Percentiles rank a stretch among this genome's conserved stretches.
Evolutionary conservation across 2,329 filamentous ascomycete genomes (phyloP).

Genomic region (Microascus cirrosus): DNA sequence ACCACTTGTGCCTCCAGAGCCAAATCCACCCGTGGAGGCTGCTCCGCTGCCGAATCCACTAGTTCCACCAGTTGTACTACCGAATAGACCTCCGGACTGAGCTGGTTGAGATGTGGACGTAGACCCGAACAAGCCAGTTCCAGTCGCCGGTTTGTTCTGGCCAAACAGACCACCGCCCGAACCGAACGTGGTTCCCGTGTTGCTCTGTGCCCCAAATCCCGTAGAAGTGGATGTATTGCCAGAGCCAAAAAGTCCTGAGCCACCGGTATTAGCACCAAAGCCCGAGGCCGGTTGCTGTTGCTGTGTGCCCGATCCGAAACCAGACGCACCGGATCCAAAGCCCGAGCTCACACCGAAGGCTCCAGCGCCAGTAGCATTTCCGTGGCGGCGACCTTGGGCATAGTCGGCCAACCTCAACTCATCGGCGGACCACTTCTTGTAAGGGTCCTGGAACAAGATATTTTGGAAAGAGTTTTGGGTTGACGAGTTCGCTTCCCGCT

Average conservation of each 20-base stretch:
- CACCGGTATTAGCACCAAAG: constrained; percentile 28
- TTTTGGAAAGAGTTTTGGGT: constrained; percentile 61
- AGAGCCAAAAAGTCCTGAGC: constrained; percentile 29
- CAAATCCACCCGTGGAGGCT: constrained; percentile 15
- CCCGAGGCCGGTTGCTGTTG: neutral
- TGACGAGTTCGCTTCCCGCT: constrained; percentile 58
- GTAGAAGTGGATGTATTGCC: constrained; percentile 14
- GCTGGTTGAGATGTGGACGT: constrained; percentile 11
- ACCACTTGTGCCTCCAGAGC: constrained; percentile 11
- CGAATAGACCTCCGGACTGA: constrained; percentile 25
- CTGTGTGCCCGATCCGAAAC: constrained; percentile 30
- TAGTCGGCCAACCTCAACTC: constrained; percentile 81
- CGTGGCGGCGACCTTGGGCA: constrained; percentile 70
- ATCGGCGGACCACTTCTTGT: constrained; percentile 85
- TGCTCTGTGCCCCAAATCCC: constrained; percentile 4
- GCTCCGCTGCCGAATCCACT: constrained; percentile 28
- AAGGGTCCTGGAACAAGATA: constrained; percentile 66
- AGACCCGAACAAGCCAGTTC: constrained; percentile 22
- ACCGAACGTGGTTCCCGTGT: constrained; percentile 3
- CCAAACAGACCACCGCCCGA: constrained; percentile 12
- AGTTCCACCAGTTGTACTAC: constrained; percentile 10
- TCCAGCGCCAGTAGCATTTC: constrained; percentile 73
- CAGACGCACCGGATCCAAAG: constrained; percentile 42
- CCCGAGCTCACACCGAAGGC: constrained; percentile 60
- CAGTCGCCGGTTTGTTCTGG: constrained; percentile 17